phyloP scores from a whole-genome alignment of 441 rosid genomes.

The Breynia disticha region DNA sequence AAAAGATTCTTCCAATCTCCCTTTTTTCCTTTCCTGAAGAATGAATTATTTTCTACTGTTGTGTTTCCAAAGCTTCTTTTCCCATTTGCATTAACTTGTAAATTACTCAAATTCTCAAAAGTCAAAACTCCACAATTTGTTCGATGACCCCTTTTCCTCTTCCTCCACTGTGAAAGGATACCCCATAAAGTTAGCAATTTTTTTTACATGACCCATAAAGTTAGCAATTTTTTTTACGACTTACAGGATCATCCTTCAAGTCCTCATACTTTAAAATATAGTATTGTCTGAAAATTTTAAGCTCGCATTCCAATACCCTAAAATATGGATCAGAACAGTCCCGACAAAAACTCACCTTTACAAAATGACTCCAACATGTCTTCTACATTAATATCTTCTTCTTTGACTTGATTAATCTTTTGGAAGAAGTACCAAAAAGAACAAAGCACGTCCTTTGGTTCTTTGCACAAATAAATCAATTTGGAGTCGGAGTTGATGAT shows the following conservation, averaged over 20 bases:
- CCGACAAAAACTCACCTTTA: conserved; percentile 2
- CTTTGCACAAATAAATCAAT: conserved; percentile 31
- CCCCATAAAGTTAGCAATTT: conserved; percentile 18
- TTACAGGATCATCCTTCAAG: conserved; percentile 9
- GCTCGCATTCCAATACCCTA: conserved; percentile 16
- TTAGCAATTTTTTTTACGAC: too few relatives aligned
- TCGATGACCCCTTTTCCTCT: conserved; percentile 10
- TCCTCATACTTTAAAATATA: conserved; percentile 19
- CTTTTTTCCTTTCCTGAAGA: conserved; percentile 21
- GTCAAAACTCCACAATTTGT: conserved; percentile 14
- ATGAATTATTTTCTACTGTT: background rate
- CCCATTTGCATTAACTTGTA: conserved; percentile 11
- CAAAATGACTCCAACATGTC: conserved; percentile 12
- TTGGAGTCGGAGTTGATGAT: conserved; percentile 15
- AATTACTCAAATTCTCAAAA: conserved; percentile 15
- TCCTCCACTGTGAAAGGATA: conserved; percentile 17
- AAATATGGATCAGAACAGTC: conserved; percentile 18
- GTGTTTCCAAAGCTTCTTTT: background rate
- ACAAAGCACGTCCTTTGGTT: conserved; percentile 35
- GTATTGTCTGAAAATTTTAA: conserved; percentile 1
- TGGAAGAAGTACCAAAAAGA: conserved; percentile 29
- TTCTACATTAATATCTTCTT: conserved; percentile 7
- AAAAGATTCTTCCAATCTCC: conserved; percentile 22
- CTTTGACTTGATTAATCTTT: background rate
- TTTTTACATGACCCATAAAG: conserved; percentile 15